Base-by-base conservation (phyloP, 2,329 filamentous ascomycete species). In the Xylariaceae sp. region DNA sequence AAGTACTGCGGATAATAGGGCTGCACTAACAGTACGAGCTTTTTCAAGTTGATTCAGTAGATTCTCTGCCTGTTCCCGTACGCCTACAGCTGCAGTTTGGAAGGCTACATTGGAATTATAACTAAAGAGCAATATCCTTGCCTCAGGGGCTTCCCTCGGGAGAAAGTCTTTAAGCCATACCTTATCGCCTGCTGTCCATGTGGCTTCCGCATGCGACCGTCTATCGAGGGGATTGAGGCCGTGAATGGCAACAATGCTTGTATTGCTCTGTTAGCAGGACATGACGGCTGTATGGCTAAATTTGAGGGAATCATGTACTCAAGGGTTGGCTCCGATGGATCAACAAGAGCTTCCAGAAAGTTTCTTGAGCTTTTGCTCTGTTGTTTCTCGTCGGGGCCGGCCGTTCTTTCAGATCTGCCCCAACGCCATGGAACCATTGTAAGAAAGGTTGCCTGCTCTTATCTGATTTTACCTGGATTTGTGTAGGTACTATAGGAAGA, bases 191-290 rank as follows among this genome's bases (percentile, higher is more conserved):
- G 43, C 44, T 21, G 46, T 61, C 58, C 58, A 61, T 18, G 55
- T 61, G 7, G 43, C 49, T 44, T 55, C 48, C 21, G 58, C 58
- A 21, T 61, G 58, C 2, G 43, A 50, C n/a, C 42, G 37, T 12
- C 53, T 58, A 6, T 61, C 50, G 2, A 55, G 23, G 12, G 52
- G 52, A 37, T 58, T 58, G 7, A 61, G 55, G 16, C 58, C 58
- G 21, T 61, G 58, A n/a, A 61, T 55, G 18, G 55, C 58, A 19
- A 61, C 49, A n/a, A 61, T 58, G n/a, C 58, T 61, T 29, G 20
- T 46, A 20, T 40, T 20, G 14, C 10, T 19, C 10, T 40, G 14
- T 56, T 56, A 59, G 46, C 12, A 26, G 9, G 23, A 26, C 9
- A 26, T 26, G 9, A 45, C 18, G 1, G 2, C 4, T 21, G n/a